Conservation (phyloP, 371 early-diverging fungal species). For the Mortierella sp. region DNA sequence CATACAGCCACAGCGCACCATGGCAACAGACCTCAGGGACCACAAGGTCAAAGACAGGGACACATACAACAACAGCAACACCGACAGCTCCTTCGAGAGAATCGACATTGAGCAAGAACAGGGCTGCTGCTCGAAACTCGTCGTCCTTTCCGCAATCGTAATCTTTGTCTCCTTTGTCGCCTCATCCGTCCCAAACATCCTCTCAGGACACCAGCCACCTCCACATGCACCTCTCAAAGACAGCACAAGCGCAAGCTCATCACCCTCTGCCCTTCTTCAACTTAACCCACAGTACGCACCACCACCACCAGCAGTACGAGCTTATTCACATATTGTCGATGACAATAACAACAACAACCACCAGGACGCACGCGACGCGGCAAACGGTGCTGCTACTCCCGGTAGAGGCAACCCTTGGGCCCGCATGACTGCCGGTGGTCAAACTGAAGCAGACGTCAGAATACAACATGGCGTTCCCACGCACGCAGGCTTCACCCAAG, state of each 20-base stretch:
- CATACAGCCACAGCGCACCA: not conserved
- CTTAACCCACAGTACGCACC: too few species aligned
- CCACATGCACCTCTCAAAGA: not conserved
- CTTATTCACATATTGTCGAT: not conserved
- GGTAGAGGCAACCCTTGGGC: not conserved
- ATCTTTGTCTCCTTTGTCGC: constrained; percentile 19
- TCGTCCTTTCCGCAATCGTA: constrained; percentile 25
- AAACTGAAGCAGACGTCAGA: not conserved
- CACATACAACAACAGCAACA: not conserved
- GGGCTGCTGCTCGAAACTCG: not conserved
- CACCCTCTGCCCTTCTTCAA: not conserved
- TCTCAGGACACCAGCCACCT: constrained; percentile 19
- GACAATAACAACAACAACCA: not conserved
- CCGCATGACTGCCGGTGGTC: not conserved
- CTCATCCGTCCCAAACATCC: constrained; percentile 27
- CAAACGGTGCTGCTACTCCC: not conserved
- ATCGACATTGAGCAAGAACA: constrained; percentile 4
- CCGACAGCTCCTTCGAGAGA: not conserved
- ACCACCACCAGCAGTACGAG: not conserved
- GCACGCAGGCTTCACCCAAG: not conserved
- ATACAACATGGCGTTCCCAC: not conserved
- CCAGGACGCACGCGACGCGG: not conserved
- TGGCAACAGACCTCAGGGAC: not conserved
- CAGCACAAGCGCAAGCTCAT: not conserved
- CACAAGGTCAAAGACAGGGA: not conserved